phyloP scores from a whole-genome alignment of 1,284 basidiomycete genomes.

The Melanopsichium pennsylvanicum region DNA sequence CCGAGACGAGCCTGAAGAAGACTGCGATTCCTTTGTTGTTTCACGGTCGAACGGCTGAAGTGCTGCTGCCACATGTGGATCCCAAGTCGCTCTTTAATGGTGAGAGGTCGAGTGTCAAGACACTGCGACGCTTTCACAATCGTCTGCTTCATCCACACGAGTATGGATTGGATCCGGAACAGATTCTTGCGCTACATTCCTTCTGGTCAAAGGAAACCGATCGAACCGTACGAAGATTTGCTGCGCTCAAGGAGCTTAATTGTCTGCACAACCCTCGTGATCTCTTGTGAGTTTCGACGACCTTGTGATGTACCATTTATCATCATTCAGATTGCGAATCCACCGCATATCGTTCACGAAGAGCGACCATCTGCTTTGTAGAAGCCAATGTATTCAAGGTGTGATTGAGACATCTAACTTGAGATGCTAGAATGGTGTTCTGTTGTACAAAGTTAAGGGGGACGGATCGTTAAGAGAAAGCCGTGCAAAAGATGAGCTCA shows the following conservation, averaged over 20 bases:
- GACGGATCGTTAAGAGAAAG: too few relatives aligned
- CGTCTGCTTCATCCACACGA: constrained; percentile 21
- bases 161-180: constrained; percentile 18
- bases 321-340: too few relatives aligned
- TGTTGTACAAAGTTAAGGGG: constrained; percentile 6
- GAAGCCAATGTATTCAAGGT: too few relatives aligned
- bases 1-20: constrained; percentile 3
- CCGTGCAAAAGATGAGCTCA: not conserved
- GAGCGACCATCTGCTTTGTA: too few relatives aligned
- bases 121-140: constrained; percentile 20
- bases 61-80: constrained; percentile 30
- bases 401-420: too few relatives aligned
- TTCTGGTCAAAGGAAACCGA: constrained; percentile 24
- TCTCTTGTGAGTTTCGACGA: constrained; percentile 24
- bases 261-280: constrained; percentile 9
- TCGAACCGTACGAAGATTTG: constrained; percentile 28
- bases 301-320: too few relatives aligned
- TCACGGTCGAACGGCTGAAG: constrained; percentile 21
- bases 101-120: constrained; percentile 12
- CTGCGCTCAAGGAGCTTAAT: constrained; percentile 28
- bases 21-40: constrained; percentile 26
- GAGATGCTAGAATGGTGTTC: too few relatives aligned
- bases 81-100: constrained; percentile 23
- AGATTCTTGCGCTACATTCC: constrained; percentile 26
- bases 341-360: too few relatives aligned